Evolutionary conservation across 371 early-diverging fungal species (phyloP).

Genomic region (Mucor indicus): DNA sequence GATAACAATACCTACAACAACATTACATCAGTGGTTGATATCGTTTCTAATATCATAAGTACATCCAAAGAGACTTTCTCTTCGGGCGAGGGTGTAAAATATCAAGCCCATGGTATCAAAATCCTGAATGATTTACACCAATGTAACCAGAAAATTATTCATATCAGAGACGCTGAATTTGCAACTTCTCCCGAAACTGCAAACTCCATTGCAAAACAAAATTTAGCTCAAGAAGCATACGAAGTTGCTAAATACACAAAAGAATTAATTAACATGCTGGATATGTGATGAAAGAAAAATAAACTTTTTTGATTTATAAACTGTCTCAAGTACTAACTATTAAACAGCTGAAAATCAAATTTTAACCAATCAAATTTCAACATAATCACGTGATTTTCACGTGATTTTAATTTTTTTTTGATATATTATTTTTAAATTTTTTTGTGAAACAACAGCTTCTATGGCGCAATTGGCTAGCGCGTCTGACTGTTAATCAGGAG

Average conservation of each 20-base stretch:
- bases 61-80: conserved; percentile 42
- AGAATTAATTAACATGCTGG: conserved; percentile 61
- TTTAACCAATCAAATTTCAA: too few relatives aligned
- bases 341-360: too few relatives aligned
- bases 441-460: too few relatives aligned
- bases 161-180: conserved; percentile 57
- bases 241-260: conserved; percentile 90
- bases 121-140: conserved; percentile 68
- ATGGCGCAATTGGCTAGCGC: too few relatives aligned
- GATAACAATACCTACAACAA: conserved; percentile 23
- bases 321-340: too few relatives aligned
- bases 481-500: too few relatives aligned
- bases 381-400: too few relatives aligned
- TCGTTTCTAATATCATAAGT: conserved; percentile 41
- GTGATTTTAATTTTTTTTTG: too few relatives aligned
- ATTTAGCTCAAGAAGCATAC: conserved; percentile 82
- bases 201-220: conserved; percentile 74
- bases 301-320: too few relatives aligned
- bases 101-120: conserved; percentile 41
- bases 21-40: conserved; percentile 69
- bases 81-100: conserved; percentile 36
- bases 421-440: too few relatives aligned
- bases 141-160: conserved; percentile 66
- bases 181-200: conserved; percentile 37
- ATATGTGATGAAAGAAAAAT: conserved; percentile 12